These are phyloP conservation scores for Fistulinella staudtii DNA, from an alignment of 1,284 basidiomycete species.

Conservation along the genomic window DNA sequence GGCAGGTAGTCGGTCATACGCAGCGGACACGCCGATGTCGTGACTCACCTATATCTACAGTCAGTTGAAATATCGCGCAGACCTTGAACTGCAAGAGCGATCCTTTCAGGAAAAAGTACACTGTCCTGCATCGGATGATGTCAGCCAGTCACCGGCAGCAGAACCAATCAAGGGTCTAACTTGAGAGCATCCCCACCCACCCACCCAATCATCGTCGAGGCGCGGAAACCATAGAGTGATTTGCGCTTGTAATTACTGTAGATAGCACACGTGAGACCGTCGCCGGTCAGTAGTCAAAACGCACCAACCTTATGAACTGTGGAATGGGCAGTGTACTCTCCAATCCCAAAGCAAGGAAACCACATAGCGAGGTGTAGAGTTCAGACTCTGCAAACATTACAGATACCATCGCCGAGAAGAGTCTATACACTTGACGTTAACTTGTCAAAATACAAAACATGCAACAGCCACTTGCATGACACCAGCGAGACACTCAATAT, in stretches of 20 bases:
- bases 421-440: conserved; percentile 39
- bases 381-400: conserved; percentile 69
- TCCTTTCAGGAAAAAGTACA: conserved; percentile 70
- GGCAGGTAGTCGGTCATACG: conserved; percentile 10
- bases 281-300: conserved; percentile 16
- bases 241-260: conserved; percentile 69
- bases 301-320: conserved; percentile 65
- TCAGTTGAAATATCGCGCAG: conserved; percentile 78
- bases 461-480: conserved; percentile 50
- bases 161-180: conserved; percentile 39
- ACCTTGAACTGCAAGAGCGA: conserved; percentile 76
- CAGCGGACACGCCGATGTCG: conserved; percentile 6
- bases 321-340: conserved; percentile 83
- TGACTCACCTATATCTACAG: conserved; percentile 65
- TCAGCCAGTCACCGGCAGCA: conserved; percentile 9
- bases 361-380: conserved; percentile 63
- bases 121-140: conserved; percentile 45
- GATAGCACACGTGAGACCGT: conserved; percentile 14
- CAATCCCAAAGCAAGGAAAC: conserved; percentile 74
- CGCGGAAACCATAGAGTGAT: conserved; percentile 79
- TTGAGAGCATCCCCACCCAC: conserved; percentile 79
- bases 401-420: conserved; percentile 67
- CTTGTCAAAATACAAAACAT: conserved; percentile 10
- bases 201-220: conserved; percentile 81
- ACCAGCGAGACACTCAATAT: conserved; percentile 80